Evolutionary conservation across 192 early-diverging fungal genomes (phyloP), one percentile per base, ranked within the genome.

Genomic region (Podila horticola): DNA sequence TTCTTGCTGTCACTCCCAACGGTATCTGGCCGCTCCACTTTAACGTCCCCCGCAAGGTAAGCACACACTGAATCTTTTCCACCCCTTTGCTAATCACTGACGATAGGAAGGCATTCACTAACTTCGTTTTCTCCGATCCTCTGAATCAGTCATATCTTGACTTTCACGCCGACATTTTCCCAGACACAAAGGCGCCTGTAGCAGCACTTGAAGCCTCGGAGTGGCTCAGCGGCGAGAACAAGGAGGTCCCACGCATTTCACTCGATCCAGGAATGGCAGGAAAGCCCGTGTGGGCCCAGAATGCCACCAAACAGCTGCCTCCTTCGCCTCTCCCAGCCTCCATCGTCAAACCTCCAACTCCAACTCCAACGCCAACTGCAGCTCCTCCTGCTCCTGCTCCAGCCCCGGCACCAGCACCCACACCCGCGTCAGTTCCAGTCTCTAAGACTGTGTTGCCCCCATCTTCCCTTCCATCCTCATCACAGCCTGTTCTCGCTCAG

Each of bases 101-200:
- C 24, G 3, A 62, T n/a, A 24, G 12, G 60, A 45, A 8, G 36
- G 10, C 62, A 9, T 3, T 45, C 41, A 17, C 41, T 45, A 4
- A 45, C 8, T 17, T 4, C 33, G 3, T 45, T 45, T 7, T 15
- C 11, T 45, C 8, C 51, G 52, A 55, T 17, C 34, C 33, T 26
- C 19, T 38, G 19, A 6, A 84, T 22, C 74, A 92, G 82, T 85
- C 87, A 29, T 93, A 95, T 68, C 84, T 93, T 15, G 95, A 95
- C 63, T 98, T 95, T 67, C 93, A 96, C 70, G 72, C 81, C 15
- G 96, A 98, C 58, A 73, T 98, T 17, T 98, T 92, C 71, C 97
- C 97, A 24, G 93, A 95, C 20, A 95, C 97, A 17, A 88, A 91
- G 31, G 88, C 64, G 68, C 73, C 41, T 19, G 86, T 62, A 9